Evolutionary conservation across 1,139 yeast species (phyloP).

Genomic region (Taphrina communis): DNA sequence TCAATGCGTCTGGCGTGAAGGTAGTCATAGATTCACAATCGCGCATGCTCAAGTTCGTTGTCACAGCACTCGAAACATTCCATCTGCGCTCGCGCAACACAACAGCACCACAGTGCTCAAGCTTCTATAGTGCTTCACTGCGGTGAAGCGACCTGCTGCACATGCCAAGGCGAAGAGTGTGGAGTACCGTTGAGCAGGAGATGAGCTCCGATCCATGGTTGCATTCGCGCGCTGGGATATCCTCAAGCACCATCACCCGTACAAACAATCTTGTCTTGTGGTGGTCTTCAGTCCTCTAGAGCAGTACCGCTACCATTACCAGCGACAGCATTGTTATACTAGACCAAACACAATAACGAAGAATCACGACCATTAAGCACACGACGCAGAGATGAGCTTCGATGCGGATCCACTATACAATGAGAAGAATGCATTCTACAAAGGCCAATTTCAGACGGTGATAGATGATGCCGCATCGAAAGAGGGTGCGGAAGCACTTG

Average conservation of each 20-base stretch:
- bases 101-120: too few relatives aligned
- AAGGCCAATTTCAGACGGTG: conserved; percentile 23
- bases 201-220: not conserved
- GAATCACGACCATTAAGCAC: too few relatives aligned
- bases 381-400: conserved; percentile 12
- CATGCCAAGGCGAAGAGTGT: not conserved
- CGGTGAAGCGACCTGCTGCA: not conserved
- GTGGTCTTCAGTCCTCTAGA: not conserved
- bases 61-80: not conserved
- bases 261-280: not conserved
- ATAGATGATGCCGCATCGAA: conserved; percentile 17
- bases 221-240: not conserved
- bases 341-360: too few relatives aligned
- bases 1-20: not conserved
- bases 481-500: conserved; percentile 22
- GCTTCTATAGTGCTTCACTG: too few relatives aligned
- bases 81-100: too few relatives aligned
- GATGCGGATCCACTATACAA: conserved; percentile 35
- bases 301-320: not conserved
- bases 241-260: not conserved
- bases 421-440: conserved; percentile 38
- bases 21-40: not conserved
- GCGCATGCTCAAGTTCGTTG: not conserved
- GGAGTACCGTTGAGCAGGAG: not conserved
- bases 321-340: not conserved